Percentiles rank a stretch among this genome's conserved stretches.
Conservation (phyloP, 2,329 filamentous ascomycete genomes). For the Botrytis squamosa region DNA sequence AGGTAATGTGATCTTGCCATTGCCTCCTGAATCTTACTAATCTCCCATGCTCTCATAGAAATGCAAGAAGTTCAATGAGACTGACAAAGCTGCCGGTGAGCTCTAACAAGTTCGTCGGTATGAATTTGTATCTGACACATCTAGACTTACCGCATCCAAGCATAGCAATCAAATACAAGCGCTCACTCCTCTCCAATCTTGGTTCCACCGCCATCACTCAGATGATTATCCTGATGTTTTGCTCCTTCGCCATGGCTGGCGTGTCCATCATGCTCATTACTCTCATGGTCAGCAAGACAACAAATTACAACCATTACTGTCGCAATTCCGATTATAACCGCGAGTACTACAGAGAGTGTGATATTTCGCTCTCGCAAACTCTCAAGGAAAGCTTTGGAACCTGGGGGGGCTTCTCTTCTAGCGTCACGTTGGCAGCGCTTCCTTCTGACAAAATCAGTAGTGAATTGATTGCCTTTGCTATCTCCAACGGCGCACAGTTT, state of each 20-base stretch:
- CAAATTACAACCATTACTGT: background rate
- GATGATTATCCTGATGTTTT: conserved; percentile 29
- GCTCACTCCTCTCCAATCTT: conserved; percentile 29
- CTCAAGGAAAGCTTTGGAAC: conserved; percentile 24
- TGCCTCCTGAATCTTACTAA: background rate
- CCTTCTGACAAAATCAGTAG: conserved; percentile 23
- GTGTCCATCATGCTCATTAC: conserved; percentile 25
- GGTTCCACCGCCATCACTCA: conserved; percentile 28
- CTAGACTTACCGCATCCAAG: conserved; percentile 29
- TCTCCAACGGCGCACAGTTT: conserved; percentile 31
- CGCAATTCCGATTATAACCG: too few relatives aligned
- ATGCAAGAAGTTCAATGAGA: conserved; percentile 31
- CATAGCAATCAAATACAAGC: conserved; percentile 32
- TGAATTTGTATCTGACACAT: too few relatives aligned
- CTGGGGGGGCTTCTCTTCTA: conserved; percentile 29
- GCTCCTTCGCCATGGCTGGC: conserved; percentile 24
- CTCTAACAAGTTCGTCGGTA: background rate
- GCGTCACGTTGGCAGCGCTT: conserved; percentile 23
- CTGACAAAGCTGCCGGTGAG: conserved; percentile 26
- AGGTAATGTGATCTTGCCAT: background rate
- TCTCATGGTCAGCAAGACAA: conserved; percentile 5
- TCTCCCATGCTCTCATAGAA: conserved; percentile 3
- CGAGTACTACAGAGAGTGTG: background rate
- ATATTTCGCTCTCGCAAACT: background rate
- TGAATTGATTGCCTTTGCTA: conserved; percentile 28